A percentile compares a stretch with the other conserved stretches of the same genome.
Evolutionary conservation across 805 yeast genomes (phyloP).

Genomic region (Peterozyma toletana): DNA sequence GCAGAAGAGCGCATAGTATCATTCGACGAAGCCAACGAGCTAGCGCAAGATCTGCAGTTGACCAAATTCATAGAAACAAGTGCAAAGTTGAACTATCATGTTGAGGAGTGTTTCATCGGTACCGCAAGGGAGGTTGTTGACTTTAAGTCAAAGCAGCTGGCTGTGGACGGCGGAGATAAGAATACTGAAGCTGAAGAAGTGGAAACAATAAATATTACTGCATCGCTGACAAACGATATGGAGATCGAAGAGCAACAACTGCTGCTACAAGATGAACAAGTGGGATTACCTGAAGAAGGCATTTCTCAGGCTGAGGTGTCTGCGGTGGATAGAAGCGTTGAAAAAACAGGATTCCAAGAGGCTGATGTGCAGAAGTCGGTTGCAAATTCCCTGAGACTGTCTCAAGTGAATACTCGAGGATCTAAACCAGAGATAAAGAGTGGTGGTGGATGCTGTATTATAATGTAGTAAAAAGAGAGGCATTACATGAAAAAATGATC

Average conservation of each 20-base stretch:
- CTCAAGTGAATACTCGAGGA: no score
- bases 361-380: no score
- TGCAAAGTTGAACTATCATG: constrained; percentile 69
- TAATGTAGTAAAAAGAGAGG: no score
- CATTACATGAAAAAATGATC: no score
- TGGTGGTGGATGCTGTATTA: no score
- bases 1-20: constrained; percentile 72
- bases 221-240: not conserved
- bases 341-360: no score
- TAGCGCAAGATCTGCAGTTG: constrained; percentile 16
- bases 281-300: not conserved
- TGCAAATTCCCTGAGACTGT: no score
- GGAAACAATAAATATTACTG: not conserved
- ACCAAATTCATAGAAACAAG: constrained; percentile 62
- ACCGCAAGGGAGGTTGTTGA: constrained; percentile 11
- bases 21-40: constrained; percentile 41
- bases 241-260: not conserved
- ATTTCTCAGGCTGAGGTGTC: no score
- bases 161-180: not conserved
- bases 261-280: not conserved
- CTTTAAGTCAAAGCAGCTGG: not conserved
- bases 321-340: no score
- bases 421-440: no score
- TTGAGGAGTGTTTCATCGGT: constrained; percentile 65
- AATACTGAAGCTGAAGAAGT: not conserved